phyloP scores from a whole-genome alignment of 2,329 filamentous ascomycete species.

The Aspergillus tubingensis region DNA sequence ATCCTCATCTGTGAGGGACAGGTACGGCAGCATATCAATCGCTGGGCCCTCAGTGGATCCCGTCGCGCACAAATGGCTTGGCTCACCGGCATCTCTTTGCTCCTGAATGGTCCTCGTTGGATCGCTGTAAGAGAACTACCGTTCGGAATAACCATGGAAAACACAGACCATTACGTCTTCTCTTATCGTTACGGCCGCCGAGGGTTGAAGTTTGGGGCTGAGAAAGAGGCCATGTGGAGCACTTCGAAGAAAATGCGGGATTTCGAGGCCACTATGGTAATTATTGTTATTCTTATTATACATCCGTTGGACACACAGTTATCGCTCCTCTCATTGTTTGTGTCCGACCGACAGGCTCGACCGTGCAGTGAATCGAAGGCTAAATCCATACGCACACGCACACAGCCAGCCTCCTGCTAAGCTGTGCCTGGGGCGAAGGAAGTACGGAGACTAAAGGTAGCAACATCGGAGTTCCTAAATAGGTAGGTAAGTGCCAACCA shows the following conservation, averaged over 20 bases:
- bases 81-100: conserved; percentile 9
- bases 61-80: conserved; percentile 18
- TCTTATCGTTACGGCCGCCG: background rate
- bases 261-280: background rate
- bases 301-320: background rate
- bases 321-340: background rate
- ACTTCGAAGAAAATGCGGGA: background rate
- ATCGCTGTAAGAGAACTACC: conserved; percentile 17
- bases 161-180: conserved; percentile 8
- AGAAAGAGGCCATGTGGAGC: background rate
- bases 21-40: conserved; percentile 18
- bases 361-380: background rate
- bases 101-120: conserved; percentile 8
- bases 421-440: background rate
- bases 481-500: conserved; percentile 1
- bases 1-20: conserved; percentile 14
- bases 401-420: background rate
- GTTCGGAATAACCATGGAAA: conserved; percentile 24
- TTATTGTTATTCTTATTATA: background rate
- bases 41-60: conserved; percentile 20
- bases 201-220: background rate
- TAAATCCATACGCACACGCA: background rate
- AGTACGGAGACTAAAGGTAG: background rate
- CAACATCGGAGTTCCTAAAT: background rate
- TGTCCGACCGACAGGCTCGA: background rate